phyloP scores from a whole-genome alignment of 75 land plant species.

The Selaginella tamariscina region DNA sequence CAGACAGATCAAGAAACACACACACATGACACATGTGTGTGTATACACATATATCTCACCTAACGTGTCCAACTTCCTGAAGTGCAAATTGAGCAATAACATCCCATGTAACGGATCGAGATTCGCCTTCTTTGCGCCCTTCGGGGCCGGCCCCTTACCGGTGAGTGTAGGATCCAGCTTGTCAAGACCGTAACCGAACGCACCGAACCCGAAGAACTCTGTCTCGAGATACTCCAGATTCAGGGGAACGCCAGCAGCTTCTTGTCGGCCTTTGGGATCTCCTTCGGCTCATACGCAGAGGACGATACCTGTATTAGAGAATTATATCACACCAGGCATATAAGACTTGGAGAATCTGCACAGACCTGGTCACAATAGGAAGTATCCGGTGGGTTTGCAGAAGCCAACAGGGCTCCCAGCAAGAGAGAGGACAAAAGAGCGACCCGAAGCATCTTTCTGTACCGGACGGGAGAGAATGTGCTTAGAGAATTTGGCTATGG shows the following conservation, averaged over 20 bases:
- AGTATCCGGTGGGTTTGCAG: too few relatives aligned
- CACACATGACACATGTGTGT: not conserved
- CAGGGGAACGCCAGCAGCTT: conserved; percentile 25
- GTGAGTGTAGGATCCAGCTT: conserved; percentile 22
- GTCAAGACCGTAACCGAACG: conserved; percentile 41
- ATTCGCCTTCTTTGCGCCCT: conserved; percentile 42
- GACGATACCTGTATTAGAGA: too few relatives aligned
- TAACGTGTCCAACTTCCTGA: conserved; percentile 52
- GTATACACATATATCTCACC: conserved; percentile 11
- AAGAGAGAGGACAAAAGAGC: not conserved
- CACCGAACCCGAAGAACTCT: conserved; percentile 41
- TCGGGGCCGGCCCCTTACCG: conserved; percentile 34
- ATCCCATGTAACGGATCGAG: conserved; percentile 25
- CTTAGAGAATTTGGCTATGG: not conserved
- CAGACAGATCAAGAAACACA: not conserved
- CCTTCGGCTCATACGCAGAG: conserved; percentile 12
- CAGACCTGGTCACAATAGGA: not conserved
- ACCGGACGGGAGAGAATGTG: too few relatives aligned
- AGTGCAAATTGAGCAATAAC: conserved; percentile 30
- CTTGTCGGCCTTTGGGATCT: conserved; percentile 15
- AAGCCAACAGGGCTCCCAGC: not conserved
- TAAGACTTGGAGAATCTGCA: too few relatives aligned
- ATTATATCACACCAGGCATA: too few relatives aligned
- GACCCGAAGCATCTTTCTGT: not conserved
- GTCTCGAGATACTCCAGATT: conserved; percentile 52